Base-by-base conservation (phyloP, 2,329 filamentous ascomycete species). In the Cryoendolithus antarcticus region DNA sequence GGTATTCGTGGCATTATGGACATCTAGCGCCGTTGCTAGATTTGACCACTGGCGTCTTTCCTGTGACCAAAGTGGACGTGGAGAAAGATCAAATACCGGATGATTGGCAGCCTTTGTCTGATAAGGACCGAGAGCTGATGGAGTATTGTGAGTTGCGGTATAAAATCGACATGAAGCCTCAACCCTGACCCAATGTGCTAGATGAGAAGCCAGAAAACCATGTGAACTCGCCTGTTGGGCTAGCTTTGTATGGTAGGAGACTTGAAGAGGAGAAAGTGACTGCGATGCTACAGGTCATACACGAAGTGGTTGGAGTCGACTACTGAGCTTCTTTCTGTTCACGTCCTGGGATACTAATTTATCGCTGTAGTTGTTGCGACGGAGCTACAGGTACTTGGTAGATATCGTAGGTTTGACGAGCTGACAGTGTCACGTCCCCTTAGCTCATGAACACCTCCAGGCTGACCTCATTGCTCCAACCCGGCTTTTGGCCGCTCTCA, bases 391-490 rank as follows among this genome's bases (percentile, higher is more conserved):
- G 15, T 19, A 19, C 5, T 19, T 19, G 15, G 5, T 19, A 19
- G 15, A 19, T 19, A 19, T 19, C 15, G 15, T 19, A 19, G 15
- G 15, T 19, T 19, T 19, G 15, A 19, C 15, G 15, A 19, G 15
- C 15, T 19, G 15, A 19, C 15, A 19, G 15, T 19, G 15, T 19
- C 15, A 19, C 31, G 2, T 11, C 32, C 11, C 4, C 15, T 42
- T 30, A 49, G 7, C 33, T 35, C 29, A 71, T 56, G 45, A 71
- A 79, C 4, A 86, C 59, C 55, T 79, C 78, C 32, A 93, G 64
- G 44, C 74, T 69, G 30, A 86, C 71, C 58, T 93, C 83, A 56
- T 94, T 93, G 47, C 77, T 80, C 80, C 83, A 93, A 6, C 80
- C 77, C 30, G 74, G 71, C 42, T 76, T 64, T 40, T 91, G 66